Conservation (phyloP, 2,329 filamentous ascomycete genomes). For the Torrubiella hemipterigena region DNA sequence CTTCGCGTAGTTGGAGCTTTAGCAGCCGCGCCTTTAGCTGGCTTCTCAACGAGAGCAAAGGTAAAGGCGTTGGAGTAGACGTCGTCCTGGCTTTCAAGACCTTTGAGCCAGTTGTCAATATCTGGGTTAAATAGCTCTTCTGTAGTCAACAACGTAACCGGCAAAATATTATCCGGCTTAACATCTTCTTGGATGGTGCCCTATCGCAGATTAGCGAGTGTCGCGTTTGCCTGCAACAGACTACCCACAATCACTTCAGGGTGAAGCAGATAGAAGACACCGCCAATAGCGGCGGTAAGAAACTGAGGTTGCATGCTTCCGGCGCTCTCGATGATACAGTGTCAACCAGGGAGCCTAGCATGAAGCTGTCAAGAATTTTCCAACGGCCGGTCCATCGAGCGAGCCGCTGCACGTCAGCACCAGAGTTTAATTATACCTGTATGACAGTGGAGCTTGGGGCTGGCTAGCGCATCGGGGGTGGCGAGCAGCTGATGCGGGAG, state of each 20-base stretch:
- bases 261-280: conserved; percentile 5
- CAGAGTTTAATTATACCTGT: too few relatives aligned
- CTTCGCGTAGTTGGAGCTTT: background rate
- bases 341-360: too few relatives aligned
- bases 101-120: conserved; percentile 19
- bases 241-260: conserved; percentile 5
- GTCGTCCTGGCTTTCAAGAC: conserved; percentile 22
- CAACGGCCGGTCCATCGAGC: too few relatives aligned
- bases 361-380: too few relatives aligned
- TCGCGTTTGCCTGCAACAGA: background rate
- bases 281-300: conserved; percentile 5
- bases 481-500: too few relatives aligned
- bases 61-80: conserved; percentile 27
- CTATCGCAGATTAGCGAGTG: conserved; percentile 11
- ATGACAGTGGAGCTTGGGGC: too few relatives aligned
- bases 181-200: conserved; percentile 28
- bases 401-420: too few relatives aligned
- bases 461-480: too few relatives aligned
- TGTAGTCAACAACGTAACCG: conserved; percentile 25
- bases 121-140: conserved; percentile 21
- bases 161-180: conserved; percentile 25
- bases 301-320: conserved; percentile 6
- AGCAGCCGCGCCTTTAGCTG: conserved; percentile 10
- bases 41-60: conserved; percentile 25
- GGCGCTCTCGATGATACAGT: too few relatives aligned